These are phyloP conservation scores for Curvularia eragrostidis DNA, from an alignment of 2,329 filamentous ascomycete genomes.

Conservation along the genomic window DNA sequence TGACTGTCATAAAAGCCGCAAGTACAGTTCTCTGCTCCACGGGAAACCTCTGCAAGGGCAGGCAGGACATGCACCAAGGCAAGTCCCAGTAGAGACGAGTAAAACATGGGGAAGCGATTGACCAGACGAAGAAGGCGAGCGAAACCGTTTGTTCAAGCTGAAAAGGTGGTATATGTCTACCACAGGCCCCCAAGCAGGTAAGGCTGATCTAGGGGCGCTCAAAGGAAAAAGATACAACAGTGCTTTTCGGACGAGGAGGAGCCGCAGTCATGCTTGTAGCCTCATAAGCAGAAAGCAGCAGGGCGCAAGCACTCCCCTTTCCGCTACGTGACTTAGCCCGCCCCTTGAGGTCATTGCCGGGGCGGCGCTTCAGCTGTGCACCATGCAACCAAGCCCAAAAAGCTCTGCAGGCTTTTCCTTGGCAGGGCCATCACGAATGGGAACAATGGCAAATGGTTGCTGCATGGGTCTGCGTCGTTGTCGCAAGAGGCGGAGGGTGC, in stretches of 20 bases:
- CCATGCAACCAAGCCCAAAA: constrained; percentile 12
- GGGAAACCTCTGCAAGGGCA: constrained; percentile 27
- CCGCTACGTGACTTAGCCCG: constrained; percentile 5
- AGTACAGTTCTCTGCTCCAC: constrained; percentile 46
- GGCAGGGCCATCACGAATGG: constrained; percentile 9
- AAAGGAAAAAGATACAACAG: constrained; percentile 7
- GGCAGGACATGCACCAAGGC: constrained; percentile 24
- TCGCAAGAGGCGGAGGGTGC: constrained; percentile 9
- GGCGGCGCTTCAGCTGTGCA: constrained; percentile 11
- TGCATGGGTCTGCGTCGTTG: constrained; percentile 14
- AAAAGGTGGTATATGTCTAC: constrained; percentile 13
- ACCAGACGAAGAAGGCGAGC: constrained; percentile 11
- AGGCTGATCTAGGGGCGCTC: constrained; percentile 7
- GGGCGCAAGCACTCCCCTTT: constrained; percentile 16
- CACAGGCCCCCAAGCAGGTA: constrained; percentile 4
- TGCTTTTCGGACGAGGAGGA: constrained; percentile 17
- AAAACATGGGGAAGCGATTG: constrained; percentile 26
- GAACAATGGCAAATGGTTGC: constrained; percentile 11
- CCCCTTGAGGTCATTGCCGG: constrained; percentile 18
- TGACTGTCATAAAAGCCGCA: constrained; percentile 56
- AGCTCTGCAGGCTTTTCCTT: constrained; percentile 15
- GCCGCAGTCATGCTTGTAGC: constrained; percentile 6
- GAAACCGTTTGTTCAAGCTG: constrained; percentile 6
- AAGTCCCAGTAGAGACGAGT: constrained; percentile 16
- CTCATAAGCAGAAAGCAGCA: constrained; percentile 4